These are phyloP conservation scores for Penicillium soppii DNA, from an alignment of 495 filamentous ascomycete genomes.

Conservation along the genomic window DNA sequence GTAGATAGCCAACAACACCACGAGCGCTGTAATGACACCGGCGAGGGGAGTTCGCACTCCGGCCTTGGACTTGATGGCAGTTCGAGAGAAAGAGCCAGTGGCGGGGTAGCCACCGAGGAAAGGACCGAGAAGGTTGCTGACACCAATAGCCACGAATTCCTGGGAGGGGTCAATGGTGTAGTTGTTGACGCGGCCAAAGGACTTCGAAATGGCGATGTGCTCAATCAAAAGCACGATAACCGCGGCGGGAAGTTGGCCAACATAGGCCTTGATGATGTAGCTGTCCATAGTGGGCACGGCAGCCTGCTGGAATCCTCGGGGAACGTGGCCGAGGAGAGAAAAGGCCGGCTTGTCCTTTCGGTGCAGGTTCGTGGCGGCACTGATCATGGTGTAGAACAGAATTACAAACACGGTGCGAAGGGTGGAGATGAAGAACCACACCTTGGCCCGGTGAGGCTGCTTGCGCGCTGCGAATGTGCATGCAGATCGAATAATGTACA, in stretches of 20 bases:
- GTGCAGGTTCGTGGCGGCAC: conserved; percentile 74
- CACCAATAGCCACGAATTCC: conserved; percentile 92
- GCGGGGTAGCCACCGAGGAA: conserved; percentile 94
- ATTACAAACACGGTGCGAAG: conserved; percentile 91
- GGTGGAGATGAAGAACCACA: conserved; percentile 87
- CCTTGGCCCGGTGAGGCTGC: conserved; percentile 66
- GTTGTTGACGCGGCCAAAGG: conserved; percentile 94
- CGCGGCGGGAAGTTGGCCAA: conserved; percentile 66
- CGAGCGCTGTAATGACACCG: conserved; percentile 82
- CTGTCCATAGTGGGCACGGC: conserved; percentile 70
- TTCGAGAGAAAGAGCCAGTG: conserved; percentile 95
- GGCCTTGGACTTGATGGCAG: conserved; percentile 97
- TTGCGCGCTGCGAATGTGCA: conserved; percentile 70
- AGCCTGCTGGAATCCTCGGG: conserved; percentile 78
- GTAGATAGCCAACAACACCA: conserved; percentile 95
- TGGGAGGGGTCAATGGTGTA: conserved; percentile 98
- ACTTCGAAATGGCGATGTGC: conserved; percentile 97
- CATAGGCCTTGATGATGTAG: conserved; percentile 60
- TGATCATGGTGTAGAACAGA: conserved; percentile 88
- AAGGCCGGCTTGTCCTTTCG: conserved; percentile 53
- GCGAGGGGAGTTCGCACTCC: conserved; percentile 92
- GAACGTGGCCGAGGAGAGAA: conserved; percentile 71
- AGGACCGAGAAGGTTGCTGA: conserved; percentile 87
- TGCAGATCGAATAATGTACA: conserved; percentile 74
- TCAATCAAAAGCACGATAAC: conserved; percentile 96